phyloP scores from a whole-genome alignment of 2,329 filamentous ascomycete species.

The Grosmannia clavigera region DNA sequence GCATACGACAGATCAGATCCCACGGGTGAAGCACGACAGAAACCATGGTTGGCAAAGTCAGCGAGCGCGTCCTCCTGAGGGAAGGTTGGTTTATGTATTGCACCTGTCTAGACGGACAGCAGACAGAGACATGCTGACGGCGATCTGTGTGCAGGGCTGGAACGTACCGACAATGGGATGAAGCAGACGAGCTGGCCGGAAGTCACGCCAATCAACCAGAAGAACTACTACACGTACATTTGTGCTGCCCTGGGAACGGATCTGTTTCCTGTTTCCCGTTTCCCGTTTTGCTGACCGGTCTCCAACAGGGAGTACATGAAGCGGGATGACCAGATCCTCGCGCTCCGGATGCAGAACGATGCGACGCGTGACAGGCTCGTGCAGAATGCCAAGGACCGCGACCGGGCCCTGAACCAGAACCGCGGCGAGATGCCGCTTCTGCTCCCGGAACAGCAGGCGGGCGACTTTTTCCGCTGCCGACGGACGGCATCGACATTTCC shows the following conservation, averaged over 20 bases:
- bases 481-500: constrained; percentile 59
- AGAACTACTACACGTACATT: constrained; percentile 94
- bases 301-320: constrained; percentile 68
- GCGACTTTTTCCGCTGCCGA: constrained; percentile 32
- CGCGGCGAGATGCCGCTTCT: constrained; percentile 48
- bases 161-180: constrained; percentile 97
- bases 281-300: constrained; percentile 11
- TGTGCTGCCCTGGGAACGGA: no score
- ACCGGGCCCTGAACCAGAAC: constrained; percentile 68
- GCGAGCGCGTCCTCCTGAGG: constrained; percentile 49
- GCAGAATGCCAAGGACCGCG: constrained; percentile 75
- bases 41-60: constrained; percentile 51
- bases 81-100: constrained; percentile 34
- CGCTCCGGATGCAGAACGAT: constrained; percentile 77
- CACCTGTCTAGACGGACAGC: background rate
- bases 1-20: background rate
- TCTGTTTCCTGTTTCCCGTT: no score
- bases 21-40: background rate
- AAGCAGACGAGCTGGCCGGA: constrained; percentile 90
- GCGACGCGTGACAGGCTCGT: constrained; percentile 74
- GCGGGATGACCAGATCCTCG: constrained; percentile 90
- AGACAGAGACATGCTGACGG: background rate
- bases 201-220: constrained; percentile 90
- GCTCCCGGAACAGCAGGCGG: constrained; percentile 45
- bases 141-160: constrained; percentile 51